phyloP scores from a whole-genome alignment of 371 early-diverging fungal species.

The Lichtheimia corymbifera region DNA sequence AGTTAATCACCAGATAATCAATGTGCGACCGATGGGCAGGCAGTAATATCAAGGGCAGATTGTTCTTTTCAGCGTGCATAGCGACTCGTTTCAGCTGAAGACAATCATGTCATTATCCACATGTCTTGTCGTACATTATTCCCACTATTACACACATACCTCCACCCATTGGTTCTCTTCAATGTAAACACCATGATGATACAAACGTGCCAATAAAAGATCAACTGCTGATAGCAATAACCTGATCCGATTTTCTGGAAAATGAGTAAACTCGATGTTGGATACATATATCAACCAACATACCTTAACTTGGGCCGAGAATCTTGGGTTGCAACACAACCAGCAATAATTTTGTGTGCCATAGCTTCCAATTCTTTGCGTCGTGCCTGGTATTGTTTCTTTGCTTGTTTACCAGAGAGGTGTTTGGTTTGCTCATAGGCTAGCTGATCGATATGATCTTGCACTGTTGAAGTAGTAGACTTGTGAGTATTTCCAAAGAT shows the following conservation, averaged over 20 bases:
- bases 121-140: neutral
- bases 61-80: slow-evolving; percentile 57
- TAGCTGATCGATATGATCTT: slow-evolving; percentile 1
- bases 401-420: neutral
- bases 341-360: slow-evolving; percentile 59
- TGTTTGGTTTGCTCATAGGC: slow-evolving; percentile 3
- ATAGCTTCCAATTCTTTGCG: slow-evolving; percentile 51
- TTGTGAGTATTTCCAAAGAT: neutral
- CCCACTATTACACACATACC: slow-evolving; percentile 32
- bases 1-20: slow-evolving; percentile 82
- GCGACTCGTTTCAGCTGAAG: slow-evolving; percentile 60
- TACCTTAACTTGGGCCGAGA: slow-evolving; percentile 62
- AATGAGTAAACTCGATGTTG: neutral
- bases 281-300: neutral
- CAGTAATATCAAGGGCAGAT: slow-evolving; percentile 72
- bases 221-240: slow-evolving; percentile 70
- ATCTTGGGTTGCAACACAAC: slow-evolving; percentile 67
- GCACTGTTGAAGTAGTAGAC: slow-evolving; percentile 5
- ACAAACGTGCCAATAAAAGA: slow-evolving; percentile 74
- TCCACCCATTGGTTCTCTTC: slow-evolving; percentile 75
- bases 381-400: slow-evolving; percentile 33
- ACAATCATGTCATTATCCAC: neutral
- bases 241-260: slow-evolving; percentile 25
- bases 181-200: slow-evolving; percentile 81
- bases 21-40: slow-evolving; percentile 88